Evolutionary conservation across 805 yeast species (phyloP).

Genomic region (Sungouiozyma ichnusensis): DNA sequence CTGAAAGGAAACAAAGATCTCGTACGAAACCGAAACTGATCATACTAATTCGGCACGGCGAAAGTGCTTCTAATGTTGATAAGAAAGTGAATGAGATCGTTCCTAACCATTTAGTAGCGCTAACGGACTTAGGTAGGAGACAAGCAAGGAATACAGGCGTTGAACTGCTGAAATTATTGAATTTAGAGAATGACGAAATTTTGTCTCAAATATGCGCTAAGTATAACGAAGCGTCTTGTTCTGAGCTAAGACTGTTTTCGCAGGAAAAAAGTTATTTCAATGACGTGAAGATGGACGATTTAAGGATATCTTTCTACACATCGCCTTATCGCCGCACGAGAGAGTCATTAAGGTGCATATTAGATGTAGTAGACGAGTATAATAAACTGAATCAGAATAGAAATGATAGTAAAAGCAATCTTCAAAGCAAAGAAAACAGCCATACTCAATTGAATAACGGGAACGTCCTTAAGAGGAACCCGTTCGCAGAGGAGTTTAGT

Average conservation of each 20-base stretch:
- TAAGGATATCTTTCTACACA: conserved; percentile 58
- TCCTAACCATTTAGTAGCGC: conserved; percentile 69
- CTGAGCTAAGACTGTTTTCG: conserved; percentile 1
- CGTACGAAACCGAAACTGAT: conserved; percentile 40
- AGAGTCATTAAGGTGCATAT: conserved; percentile 65
- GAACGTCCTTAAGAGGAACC: background rate
- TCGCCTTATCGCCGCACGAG: conserved; percentile 80
- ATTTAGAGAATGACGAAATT: conserved; percentile 13
- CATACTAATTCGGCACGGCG: conserved; percentile 79
- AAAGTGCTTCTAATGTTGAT: conserved; percentile 79
- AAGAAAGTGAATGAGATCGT: conserved; percentile 63
- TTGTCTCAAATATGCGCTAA: conserved; percentile 10
- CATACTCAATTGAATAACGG: background rate
- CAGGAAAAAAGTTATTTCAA: conserved; percentile 7
- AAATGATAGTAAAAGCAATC: background rate
- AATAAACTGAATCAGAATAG: conserved; percentile 4
- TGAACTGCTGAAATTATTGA: conserved; percentile 27
- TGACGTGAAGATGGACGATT: conserved; percentile 33
- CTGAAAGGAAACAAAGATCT: background rate
- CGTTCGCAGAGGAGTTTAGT: conserved; percentile 1
- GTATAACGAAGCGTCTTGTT: conserved; percentile 3
- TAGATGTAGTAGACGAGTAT: conserved; percentile 39
- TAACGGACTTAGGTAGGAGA: conserved; percentile 58
- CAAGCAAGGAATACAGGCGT: conserved; percentile 53
- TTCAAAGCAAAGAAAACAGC: background rate